Percentiles rank a stretch among this genome's conserved stretches.
Evolutionary conservation across 257 asterid species (phyloP).

Genomic region (Osmanthus fragrans): DNA sequence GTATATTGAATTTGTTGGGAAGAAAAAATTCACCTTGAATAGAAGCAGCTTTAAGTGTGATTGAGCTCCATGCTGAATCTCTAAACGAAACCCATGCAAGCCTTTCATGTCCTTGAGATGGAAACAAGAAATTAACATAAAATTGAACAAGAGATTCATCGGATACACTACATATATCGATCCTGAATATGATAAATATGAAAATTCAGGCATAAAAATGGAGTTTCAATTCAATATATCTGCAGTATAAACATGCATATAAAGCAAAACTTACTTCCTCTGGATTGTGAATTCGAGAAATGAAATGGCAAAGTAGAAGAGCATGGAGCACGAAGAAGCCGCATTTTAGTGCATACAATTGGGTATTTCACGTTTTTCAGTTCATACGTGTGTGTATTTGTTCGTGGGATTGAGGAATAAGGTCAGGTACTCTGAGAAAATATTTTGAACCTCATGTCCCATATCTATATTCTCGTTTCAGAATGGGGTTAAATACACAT

Average conservation of each 20-base stretch:
- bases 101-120: slow-evolving; percentile 37
- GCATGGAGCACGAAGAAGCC: slow-evolving; percentile 61
- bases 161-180: slow-evolving; percentile 36
- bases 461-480: neutral
- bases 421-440: neutral
- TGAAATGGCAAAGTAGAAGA: slow-evolving; percentile 49
- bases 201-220: neutral
- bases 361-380: neutral
- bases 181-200: slow-evolving; percentile 15
- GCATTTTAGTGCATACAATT: slow-evolving; percentile 37
- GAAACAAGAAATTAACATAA: slow-evolving; percentile 30
- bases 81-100: slow-evolving; percentile 32
- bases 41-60: slow-evolving; percentile 59
- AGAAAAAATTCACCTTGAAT: slow-evolving; percentile 50
- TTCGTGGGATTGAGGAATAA: neutral
- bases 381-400: neutral
- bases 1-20: neutral
- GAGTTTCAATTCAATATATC: neutral
- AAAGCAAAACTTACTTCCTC: slow-evolving; percentile 40
- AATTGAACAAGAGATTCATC: slow-evolving; percentile 29
- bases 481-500: neutral
- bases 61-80: slow-evolving; percentile 33
- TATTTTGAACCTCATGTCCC: neutral
- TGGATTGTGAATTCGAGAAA: slow-evolving; percentile 40
- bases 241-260: neutral